Conservation (phyloP, 2,329 filamentous ascomycete genomes). For the Beauveria medogensis region DNA sequence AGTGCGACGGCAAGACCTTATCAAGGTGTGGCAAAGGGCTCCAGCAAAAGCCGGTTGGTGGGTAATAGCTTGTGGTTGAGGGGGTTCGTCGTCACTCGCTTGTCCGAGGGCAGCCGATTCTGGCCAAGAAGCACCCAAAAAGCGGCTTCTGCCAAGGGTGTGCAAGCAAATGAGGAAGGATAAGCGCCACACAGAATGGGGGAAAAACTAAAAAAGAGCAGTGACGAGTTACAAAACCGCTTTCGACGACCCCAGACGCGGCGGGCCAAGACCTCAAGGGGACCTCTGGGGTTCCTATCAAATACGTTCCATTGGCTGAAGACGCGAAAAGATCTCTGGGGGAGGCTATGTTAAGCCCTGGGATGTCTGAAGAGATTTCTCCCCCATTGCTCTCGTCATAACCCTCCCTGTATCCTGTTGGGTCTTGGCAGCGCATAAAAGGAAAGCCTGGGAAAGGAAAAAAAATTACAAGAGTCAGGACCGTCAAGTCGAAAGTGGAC, state of each 20-base stretch:
- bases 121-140: not conserved
- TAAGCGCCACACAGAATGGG: not conserved
- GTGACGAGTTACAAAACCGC: not conserved
- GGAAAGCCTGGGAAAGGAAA: not conserved
- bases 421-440: not conserved
- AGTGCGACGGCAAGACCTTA: not conserved
- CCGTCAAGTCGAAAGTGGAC: not conserved
- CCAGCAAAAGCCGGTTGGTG: constrained; percentile 1
- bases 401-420: not conserved
- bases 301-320: not conserved
- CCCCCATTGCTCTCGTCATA: not conserved
- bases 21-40: not conserved
- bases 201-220: not conserved
- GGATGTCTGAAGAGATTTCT: constrained; percentile 3
- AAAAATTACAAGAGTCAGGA: not conserved
- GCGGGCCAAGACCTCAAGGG: constrained; percentile 1
- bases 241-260: not conserved
- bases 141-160: not conserved
- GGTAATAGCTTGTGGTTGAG: not conserved
- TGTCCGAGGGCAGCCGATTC: constrained; percentile 3
- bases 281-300: not conserved
- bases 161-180: not conserved
- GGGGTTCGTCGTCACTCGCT: not conserved
- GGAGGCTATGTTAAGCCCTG: not conserved
- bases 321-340: not conserved